phyloP scores from a whole-genome alignment of 2,329 filamentous ascomycete species.

The Neurospora sp. region DNA sequence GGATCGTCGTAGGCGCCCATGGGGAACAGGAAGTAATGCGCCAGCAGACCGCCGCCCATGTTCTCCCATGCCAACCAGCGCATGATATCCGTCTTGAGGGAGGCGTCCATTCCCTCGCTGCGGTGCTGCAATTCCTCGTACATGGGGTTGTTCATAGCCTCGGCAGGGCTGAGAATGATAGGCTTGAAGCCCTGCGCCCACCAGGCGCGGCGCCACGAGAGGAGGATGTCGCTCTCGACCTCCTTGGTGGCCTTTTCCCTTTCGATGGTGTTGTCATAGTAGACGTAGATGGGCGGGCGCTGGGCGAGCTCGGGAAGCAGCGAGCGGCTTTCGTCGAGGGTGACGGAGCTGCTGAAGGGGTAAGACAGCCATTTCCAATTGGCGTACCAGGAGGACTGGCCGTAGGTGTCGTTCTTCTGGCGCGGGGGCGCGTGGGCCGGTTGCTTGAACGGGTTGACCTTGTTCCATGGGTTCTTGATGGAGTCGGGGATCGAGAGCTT shows the following conservation, averaged over 20 bases:
- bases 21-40: constrained; percentile 71
- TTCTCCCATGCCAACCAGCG: constrained; percentile 89
- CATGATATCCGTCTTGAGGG: constrained; percentile 61
- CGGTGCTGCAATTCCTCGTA: constrained; percentile 59
- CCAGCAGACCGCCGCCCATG: constrained; percentile 75
- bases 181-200: constrained; percentile 90
- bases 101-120: constrained; percentile 44
- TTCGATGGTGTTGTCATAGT: constrained; percentile 62
- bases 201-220: constrained; percentile 89
- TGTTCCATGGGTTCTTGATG: constrained; percentile 35
- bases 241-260: constrained; percentile 56
- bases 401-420: constrained; percentile 69
- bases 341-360: constrained; percentile 75
- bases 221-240: constrained; percentile 68
- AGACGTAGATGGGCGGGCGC: constrained; percentile 77
- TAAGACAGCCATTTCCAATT: constrained; percentile 80
- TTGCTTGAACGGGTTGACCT: constrained; percentile 57
- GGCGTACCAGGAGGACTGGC: constrained; percentile 74
- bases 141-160: constrained; percentile 74
- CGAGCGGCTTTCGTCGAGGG: constrained; percentile 71
- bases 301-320: constrained; percentile 67
- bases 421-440: constrained; percentile 62
- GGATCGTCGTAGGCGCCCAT: constrained; percentile 70
- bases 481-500: constrained; percentile 39
- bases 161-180: constrained; percentile 65